Percentiles rank a stretch among this genome's conserved stretches.
phyloP scores from a whole-genome alignment of 1,284 basidiomycete genomes.

The Pseudozyma sp. region DNA sequence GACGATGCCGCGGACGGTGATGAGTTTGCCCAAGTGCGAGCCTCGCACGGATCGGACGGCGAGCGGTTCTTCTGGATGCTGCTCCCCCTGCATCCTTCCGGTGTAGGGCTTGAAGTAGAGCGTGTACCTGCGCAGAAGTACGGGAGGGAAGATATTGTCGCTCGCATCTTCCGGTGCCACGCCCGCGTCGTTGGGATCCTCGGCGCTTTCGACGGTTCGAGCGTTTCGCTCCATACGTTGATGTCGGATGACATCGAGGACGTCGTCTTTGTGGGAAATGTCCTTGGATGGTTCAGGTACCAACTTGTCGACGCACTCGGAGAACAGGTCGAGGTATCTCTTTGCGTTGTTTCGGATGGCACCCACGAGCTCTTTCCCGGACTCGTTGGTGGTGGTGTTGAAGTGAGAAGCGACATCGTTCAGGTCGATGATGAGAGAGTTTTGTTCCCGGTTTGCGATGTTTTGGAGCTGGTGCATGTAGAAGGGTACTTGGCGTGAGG shows the following conservation, averaged over 20 bases:
- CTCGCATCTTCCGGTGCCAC: slow-evolving; percentile 38
- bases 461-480: slow-evolving; percentile 93
- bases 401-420: slow-evolving; percentile 77
- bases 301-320: slow-evolving; percentile 82
- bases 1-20: slow-evolving; percentile 96
- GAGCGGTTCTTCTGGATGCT: slow-evolving; percentile 70
- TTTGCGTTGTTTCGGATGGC: slow-evolving; percentile 83
- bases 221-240: slow-evolving; percentile 90
- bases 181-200: slow-evolving; percentile 35
- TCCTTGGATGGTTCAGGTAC: slow-evolving; percentile 84
- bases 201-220: slow-evolving; percentile 73
- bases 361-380: slow-evolving; percentile 40
- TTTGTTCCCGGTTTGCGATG: slow-evolving; percentile 91
- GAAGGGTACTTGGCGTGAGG: slow-evolving; percentile 72
- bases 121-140: slow-evolving; percentile 92
- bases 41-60: slow-evolving; percentile 93
- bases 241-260: slow-evolving; percentile 72
- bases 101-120: slow-evolving; percentile 89
- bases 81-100: slow-evolving; percentile 52
- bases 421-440: slow-evolving; percentile 82
- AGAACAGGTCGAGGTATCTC: slow-evolving; percentile 90
- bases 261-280: slow-evolving; percentile 76
- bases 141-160: slow-evolving; percentile 74
- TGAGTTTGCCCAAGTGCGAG: slow-evolving; percentile 85
- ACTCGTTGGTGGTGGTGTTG: slow-evolving; percentile 38